These are phyloP conservation scores for Hypoxylon crocopeplum DNA, from an alignment of 495 filamentous ascomycete genomes.

Conservation along the genomic window DNA sequence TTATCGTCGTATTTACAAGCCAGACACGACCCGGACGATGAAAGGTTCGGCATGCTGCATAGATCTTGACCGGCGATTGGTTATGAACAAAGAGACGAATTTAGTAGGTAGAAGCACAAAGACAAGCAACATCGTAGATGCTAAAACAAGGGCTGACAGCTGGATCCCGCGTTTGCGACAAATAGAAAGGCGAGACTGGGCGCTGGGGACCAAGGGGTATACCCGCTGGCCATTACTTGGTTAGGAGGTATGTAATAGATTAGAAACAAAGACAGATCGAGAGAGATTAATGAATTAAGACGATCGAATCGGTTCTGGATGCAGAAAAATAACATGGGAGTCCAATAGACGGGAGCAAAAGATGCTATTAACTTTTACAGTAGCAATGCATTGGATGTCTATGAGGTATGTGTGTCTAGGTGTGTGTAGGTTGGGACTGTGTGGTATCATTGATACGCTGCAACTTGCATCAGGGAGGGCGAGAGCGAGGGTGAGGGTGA, in stretches of 20 bases:
- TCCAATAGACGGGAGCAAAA: too few relatives aligned
- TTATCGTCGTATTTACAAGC: slow-evolving; percentile 28
- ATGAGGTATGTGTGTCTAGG: neutral
- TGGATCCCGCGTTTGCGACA: slow-evolving; percentile 26
- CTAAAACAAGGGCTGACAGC: slow-evolving; percentile 34
- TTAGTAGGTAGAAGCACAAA: slow-evolving; percentile 15
- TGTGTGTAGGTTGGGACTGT: neutral
- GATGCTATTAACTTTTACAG: neutral
- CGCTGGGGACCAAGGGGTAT: slow-evolving; percentile 5
- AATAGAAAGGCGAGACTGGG: slow-evolving; percentile 25
- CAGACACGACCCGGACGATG: slow-evolving; percentile 19
- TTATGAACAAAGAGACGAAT: slow-evolving; percentile 4
- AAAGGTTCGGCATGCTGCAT: slow-evolving; percentile 35
- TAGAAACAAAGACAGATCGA: neutral
- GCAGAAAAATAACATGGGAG: neutral
- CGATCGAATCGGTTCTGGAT: neutral
- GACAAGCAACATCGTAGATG: slow-evolving; percentile 12
- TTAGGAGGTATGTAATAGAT: neutral
- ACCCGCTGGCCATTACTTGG: neutral
- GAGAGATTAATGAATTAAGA: neutral
- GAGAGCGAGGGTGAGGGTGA: neutral
- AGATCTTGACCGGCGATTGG: slow-evolving; percentile 20
- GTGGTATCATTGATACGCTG: slow-evolving; percentile 22
- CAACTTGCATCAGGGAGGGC: slow-evolving; percentile 13
- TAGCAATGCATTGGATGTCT: neutral